These are phyloP conservation scores for Aphanomyces invadans DNA, from an alignment of 352 stramenopile species.

Conservation along the genomic window DNA sequence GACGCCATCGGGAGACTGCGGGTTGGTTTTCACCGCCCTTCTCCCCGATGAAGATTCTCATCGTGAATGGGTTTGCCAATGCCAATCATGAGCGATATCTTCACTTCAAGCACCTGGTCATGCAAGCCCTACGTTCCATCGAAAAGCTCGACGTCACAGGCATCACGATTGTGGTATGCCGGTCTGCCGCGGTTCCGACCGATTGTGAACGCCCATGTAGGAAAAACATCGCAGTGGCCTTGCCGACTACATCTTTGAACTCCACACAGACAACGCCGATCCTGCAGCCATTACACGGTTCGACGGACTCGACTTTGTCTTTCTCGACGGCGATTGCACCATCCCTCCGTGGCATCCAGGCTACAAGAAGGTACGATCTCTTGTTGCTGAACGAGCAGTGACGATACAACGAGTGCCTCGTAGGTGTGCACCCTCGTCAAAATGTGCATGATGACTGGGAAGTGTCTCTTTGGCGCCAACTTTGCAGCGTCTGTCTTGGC, in stretches of 20 bases:
- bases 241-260: conserved; percentile 68
- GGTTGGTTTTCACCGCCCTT: too few relatives aligned
- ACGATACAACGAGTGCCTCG: conserved; percentile 28
- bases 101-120: conserved; percentile 54
- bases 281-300: conserved; percentile 67
- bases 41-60: conserved; percentile 71
- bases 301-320: conserved; percentile 72
- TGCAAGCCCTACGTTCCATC: conserved; percentile 41
- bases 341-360: conserved; percentile 50
- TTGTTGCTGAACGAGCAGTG: neutral
- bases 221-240: conserved; percentile 53
- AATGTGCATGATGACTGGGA: conserved; percentile 86
- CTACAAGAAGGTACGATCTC: conserved; percentile 43
- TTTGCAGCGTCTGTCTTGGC: conserved; percentile 51
- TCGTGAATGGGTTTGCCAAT: conserved; percentile 59
- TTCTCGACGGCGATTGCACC: conserved; percentile 60
- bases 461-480: conserved; percentile 62
- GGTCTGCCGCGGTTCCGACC: neutral
- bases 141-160: conserved; percentile 53
- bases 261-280: conserved; percentile 59
- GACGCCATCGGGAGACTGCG: too few relatives aligned
- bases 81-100: conserved; percentile 34
- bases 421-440: conserved; percentile 33
- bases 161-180: conserved; percentile 51
- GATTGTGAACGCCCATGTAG: conserved; percentile 27